Percentiles rank a stretch among this genome's conserved stretches.
phyloP scores from a whole-genome alignment of 176 grass and related monocot genomes.

The Melocanna baccifera region DNA sequence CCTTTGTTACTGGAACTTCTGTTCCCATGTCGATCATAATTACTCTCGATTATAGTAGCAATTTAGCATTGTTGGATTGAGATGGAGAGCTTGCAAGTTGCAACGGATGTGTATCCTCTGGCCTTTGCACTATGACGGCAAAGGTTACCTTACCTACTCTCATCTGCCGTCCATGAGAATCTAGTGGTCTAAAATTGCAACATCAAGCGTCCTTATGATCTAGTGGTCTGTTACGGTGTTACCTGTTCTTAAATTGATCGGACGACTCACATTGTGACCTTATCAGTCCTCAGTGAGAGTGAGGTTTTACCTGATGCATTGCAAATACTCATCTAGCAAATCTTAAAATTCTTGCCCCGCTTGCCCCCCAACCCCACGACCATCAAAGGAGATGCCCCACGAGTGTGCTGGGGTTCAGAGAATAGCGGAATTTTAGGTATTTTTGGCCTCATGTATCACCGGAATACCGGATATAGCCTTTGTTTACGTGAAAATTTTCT shows the following conservation, averaged over 20 bases:
- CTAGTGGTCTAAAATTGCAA: neutral
- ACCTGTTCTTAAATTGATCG: neutral
- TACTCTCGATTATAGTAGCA: neutral
- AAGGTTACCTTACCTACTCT: no score
- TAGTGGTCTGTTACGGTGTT: neutral
- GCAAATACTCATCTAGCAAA: neutral
- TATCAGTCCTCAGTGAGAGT: neutral
- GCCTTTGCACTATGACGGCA: no score
- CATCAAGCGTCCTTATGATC: neutral
- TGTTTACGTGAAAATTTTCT: no score
- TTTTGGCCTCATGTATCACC: no score
- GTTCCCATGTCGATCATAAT: neutral
- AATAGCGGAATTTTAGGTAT: no score
- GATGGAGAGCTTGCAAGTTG: neutral
- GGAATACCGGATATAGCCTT: no score
- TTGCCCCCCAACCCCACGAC: constrained; percentile 5
- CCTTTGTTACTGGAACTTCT: neutral
- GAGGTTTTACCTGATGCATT: neutral
- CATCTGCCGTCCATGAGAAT: no score
- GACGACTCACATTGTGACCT: neutral
- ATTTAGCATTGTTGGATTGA: neutral
- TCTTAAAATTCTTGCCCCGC: constrained; percentile 3
- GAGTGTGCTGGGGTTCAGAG: constrained; percentile 18
- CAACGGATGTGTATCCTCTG: no score
- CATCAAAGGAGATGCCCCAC: constrained; percentile 2